These are phyloP conservation scores for Solanum etuberosum DNA, from an alignment of 257 asterid genomes.

Conservation along the genomic window DNA sequence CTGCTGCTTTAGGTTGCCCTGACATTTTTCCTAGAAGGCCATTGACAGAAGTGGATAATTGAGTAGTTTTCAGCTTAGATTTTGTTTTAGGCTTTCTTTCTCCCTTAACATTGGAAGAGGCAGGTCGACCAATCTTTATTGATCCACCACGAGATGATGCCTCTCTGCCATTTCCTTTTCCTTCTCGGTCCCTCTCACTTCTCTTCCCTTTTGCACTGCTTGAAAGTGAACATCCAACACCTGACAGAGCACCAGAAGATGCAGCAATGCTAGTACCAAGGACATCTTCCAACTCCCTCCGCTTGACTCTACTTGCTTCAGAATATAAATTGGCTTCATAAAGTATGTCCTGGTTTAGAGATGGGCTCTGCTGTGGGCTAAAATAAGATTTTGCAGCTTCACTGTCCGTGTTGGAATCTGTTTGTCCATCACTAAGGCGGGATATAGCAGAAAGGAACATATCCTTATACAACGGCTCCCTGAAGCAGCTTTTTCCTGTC, in stretches of 20 bases:
- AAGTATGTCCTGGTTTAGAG: conserved; percentile 41
- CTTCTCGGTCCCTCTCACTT: conserved; percentile 73
- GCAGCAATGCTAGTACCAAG: conserved; percentile 41
- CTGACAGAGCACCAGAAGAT: conserved; percentile 15
- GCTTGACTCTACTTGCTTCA: conserved; percentile 52
- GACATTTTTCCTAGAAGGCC: conserved; percentile 60
- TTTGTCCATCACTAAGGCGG: conserved; percentile 35
- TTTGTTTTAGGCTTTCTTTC: conserved; percentile 78
- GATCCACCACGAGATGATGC: conserved; percentile 51
- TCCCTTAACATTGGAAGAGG: conserved; percentile 48
- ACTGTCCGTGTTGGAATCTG: conserved; percentile 36
- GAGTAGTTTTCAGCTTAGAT: conserved; percentile 69
- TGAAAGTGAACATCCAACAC: conserved; percentile 53
- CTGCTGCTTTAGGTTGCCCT: conserved; percentile 42
- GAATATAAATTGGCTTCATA: conserved; percentile 42
- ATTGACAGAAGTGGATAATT: conserved; percentile 62
- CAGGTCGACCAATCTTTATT: conserved; percentile 47
- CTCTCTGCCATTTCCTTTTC: conserved; percentile 69
- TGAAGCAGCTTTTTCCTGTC: conserved; percentile 79
- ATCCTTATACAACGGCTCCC: conserved; percentile 52
- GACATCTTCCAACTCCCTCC: conserved; percentile 64
- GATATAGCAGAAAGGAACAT: conserved; percentile 66
- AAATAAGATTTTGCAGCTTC: conserved; percentile 42
- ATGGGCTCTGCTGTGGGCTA: conserved; percentile 65
- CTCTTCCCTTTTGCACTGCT: conserved; percentile 81